Conservation (phyloP, 2,329 filamentous ascomycete genomes). For the Ascomycota sp. region DNA sequence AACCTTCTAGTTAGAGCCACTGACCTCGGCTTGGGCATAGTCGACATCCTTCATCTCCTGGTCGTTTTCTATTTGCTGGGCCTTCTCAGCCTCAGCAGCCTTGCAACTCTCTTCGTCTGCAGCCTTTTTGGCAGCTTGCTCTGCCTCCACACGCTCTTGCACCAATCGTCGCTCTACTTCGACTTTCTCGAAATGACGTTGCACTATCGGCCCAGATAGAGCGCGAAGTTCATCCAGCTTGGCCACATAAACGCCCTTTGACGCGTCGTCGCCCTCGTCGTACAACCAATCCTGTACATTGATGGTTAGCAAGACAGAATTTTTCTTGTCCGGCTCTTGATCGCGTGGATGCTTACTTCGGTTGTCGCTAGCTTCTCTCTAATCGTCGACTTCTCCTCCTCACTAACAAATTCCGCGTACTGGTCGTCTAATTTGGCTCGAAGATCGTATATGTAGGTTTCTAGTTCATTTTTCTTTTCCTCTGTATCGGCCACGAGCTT, state of each 20-base stretch:
- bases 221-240: slow-evolving; percentile 92
- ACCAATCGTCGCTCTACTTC: slow-evolving; percentile 64
- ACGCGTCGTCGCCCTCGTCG: slow-evolving; percentile 84
- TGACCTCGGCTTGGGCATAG: slow-evolving; percentile 27
- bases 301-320: slow-evolving; percentile 2
- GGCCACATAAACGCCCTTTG: slow-evolving; percentile 78
- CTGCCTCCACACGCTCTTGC: slow-evolving; percentile 56
- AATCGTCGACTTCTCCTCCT: slow-evolving; percentile 79
- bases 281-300: slow-evolving; percentile 79
- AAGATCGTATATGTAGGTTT: slow-evolving; percentile 91
- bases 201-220: slow-evolving; percentile 72
- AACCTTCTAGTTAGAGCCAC: slow-evolving; percentile 13
- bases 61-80: slow-evolving; percentile 26
- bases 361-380: slow-evolving; percentile 59
- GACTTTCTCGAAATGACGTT: slow-evolving; percentile 87
- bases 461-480: slow-evolving; percentile 99
- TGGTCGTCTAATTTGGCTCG: slow-evolving; percentile 86
- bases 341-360: slow-evolving; percentile 43
- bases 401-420: slow-evolving; percentile 69
- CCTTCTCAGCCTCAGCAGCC: slow-evolving; percentile 27
- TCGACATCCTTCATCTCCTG: slow-evolving; percentile 44
- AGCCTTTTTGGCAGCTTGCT: slow-evolving; percentile 52
- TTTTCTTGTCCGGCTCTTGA: background rate
- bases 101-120: slow-evolving; percentile 32
- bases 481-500: slow-evolving; percentile 96